Base-by-base conservation (phyloP, 129 eudicot genomes). In the Flaveria bidentis region DNA sequence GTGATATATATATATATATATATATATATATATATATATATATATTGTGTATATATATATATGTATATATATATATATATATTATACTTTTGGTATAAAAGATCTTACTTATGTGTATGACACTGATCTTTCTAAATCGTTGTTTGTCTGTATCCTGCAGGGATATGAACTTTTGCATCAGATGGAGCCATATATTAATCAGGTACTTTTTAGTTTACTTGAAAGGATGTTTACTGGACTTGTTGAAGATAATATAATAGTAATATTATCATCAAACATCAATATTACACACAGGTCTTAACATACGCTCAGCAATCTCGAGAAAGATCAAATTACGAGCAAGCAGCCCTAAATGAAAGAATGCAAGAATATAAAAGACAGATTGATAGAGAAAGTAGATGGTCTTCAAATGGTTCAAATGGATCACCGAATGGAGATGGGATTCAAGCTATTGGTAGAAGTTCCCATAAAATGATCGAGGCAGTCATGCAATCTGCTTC, bases 341-440 rank as follows among this genome's bases (percentile, higher is more conserved):
- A 88, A 79, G 98, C 98, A 62, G 97, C 97, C 77, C 93, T 93
- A 71, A 85, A 88, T 17, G 98, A 93, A 79, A 83, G 96, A 70
- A 93, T 93, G 98, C 98, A 93, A 75, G 98, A 93, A 45, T 93
- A 93, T 78, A 93, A 91, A 78, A 74, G 98, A 78, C 98, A 90
- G 85, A 87, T 93, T 67, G 98, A 93, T 44, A 80, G 98, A 77
- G 98, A 93, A 73, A 93, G 96, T 85, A 82, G 96, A 67, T 93
- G 91, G 91, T 86, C 88, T 28, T 93, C 96, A 44, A 88, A 90
- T 76, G 96, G 97, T 80, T 90, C 97, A 45, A 86, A 88, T 81
- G 96, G 97, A 64, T 93, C 98, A 76, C 98, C 98, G 44, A 91
- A 91, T 62, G 98, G 98, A 62, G 98, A 93, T 74, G 98, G 98